Conservation (phyloP, 176 grass and related monocot species). For the Rhipidocladum racemiflorum region DNA sequence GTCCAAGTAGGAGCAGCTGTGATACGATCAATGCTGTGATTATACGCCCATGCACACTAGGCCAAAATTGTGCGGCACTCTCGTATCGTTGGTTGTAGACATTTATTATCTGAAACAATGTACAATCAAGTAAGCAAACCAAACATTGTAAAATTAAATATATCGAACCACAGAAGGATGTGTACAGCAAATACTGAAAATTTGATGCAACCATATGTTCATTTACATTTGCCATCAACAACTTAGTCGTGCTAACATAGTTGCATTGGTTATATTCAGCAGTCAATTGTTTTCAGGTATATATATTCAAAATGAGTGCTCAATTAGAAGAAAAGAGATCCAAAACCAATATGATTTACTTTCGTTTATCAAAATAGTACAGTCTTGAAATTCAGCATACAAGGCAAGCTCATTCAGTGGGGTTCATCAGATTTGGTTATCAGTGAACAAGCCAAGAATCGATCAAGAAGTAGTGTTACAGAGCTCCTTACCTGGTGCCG, state of each 20-base stretch:
- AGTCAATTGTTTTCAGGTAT: not conserved
- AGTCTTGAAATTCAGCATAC: not conserved
- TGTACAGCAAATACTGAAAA: not conserved
- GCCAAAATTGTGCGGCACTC: conserved; percentile 85
- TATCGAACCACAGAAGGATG: not conserved
- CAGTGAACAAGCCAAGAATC: not conserved
- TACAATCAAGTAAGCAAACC: not conserved
- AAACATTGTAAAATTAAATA: not conserved
- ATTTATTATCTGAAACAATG: conserved; percentile 73
- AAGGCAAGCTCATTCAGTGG: not conserved
- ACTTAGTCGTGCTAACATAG: not conserved
- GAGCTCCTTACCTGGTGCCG: conserved; percentile 70
- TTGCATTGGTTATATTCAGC: not conserved
- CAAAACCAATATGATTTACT: not conserved
- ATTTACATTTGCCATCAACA: not conserved
- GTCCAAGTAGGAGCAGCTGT: conserved; percentile 80
- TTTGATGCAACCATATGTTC: not conserved
- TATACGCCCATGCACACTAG: conserved; percentile 78
- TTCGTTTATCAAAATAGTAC: not conserved
- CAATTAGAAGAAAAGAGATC: too few species aligned
- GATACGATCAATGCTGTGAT: conserved; percentile 69
- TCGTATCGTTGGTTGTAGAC: conserved; percentile 96
- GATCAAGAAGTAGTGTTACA: not conserved
- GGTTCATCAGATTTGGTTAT: not conserved
- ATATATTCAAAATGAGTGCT: not conserved